Base-by-base conservation (phyloP, 148 eudicot genomes). In the Nepenthes gracilis region DNA sequence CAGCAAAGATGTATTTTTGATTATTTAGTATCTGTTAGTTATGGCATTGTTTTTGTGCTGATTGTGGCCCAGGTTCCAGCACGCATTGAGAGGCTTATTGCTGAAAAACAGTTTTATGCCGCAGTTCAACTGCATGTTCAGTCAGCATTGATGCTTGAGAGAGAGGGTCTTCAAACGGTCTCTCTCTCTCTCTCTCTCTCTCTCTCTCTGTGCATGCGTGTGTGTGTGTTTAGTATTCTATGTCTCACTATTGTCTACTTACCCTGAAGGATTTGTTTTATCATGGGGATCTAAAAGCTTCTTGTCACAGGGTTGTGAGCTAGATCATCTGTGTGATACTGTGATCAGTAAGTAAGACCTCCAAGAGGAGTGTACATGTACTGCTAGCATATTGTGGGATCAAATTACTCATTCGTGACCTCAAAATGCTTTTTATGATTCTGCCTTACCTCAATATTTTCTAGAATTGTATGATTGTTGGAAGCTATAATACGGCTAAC, bases 121-220 rank as follows among this genome's bases (percentile, higher is more conserved):
- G 99, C 99, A 65, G 94, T 84, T 53, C 99, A 93, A 54, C 50
- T 93, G 59, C 95, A 88, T 84, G 89, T 77, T 64, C 99, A 93
- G 62, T 88, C 99, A 51, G 65, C 81, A 60, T 66, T 84, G 77
- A 93, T 93, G 99, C 96, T 93, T 52, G 99, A 93, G 80, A 86
- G 99, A 77, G 99, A 93, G 79, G 99, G 99, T 67, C 99, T 93
- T 76, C 99, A 93, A 59, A 88, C 83, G 85, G 99, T 93, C 69
- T 49, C 89, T 83, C 51, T 10, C 48, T 65, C 52, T 55, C 9
- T 47, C 36, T 64, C 60, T 43, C 52, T 55, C 50, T 40, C 1
- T 6, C 48, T 11, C 0, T 40, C 57, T 50, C 14, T 49, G 9
- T 61, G 35, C 8, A 10, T 38, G 10, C 47, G 35, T 63, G 66